Evolutionary conservation across 179 eudicot genomes (phyloP), one percentile per base, ranked within the genome.

Genomic region (Beta lomatogona): DNA sequence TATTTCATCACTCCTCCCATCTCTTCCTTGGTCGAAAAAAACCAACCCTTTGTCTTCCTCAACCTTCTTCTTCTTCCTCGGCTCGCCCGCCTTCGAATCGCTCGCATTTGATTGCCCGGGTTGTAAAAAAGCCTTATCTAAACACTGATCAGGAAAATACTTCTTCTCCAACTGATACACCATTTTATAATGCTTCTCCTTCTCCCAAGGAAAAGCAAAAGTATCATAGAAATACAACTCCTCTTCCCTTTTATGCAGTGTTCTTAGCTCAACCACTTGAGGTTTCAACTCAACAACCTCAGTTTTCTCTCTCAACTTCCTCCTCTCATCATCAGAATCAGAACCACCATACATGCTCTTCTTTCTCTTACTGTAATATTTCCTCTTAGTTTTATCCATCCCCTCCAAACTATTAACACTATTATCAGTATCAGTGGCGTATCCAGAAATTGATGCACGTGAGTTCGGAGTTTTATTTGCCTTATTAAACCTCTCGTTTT

Each of bases 121-220:
- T 31, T 91, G 90, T 21, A 94, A 80, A 88, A 96, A 96, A 0
- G 99, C 99, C 88, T 94, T 94, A 77, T 96, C 98, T 53, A 96
- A 91, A 80, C 96, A 83, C 83, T 96, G 96, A 79, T 91, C 93
- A 72, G 99, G 99, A 55, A 91, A 96, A 81, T 90, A 96, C 91
- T 96, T 96, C 91, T 94, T 96, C 96, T 96, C 99, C 87, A 96
- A 81, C 75, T 94, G 98, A 86, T 96, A 94, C 76, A 96, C 98
- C 99, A 96, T 96, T 79, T 87, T 94, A 79, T 96, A 96, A 89
- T 96, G 99, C 89, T 92, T 96, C 19, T 94, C 93, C 73, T 94
- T 94, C 85, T 96, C 99, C 98, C 99, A 96, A 16, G 99, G 99
- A 71, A 91, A 92, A 21, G 98, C 90, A 76, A 96, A 94, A 18